phyloP scores from a whole-genome alignment of 75 land plant species.

The Pseudotsuga menziesii region DNA sequence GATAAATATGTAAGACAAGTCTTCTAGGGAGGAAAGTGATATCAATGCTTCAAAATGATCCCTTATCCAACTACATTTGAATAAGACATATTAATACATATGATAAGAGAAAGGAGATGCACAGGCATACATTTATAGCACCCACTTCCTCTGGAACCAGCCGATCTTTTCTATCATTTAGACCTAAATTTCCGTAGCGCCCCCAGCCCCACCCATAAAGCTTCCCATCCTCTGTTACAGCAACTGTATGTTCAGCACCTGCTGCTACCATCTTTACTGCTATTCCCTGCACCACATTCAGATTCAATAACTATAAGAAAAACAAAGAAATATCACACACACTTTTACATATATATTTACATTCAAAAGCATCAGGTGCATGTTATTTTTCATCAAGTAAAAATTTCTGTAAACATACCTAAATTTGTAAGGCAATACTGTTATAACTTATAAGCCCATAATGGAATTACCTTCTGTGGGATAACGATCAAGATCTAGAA shows the following conservation, averaged over 20 bases:
- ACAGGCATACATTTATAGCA: constrained; percentile 38
- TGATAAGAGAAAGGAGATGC: not conserved
- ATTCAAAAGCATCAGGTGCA: not conserved
- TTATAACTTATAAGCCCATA: not conserved
- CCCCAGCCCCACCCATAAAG: constrained; percentile 99
- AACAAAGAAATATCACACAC: not conserved
- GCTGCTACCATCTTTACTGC: constrained; percentile 93
- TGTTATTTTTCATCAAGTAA: not conserved
- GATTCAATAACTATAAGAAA: not conserved
- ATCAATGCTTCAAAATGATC: not conserved
- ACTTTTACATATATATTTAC: not conserved
- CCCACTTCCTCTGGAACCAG: constrained; percentile 73
- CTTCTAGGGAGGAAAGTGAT: too few species aligned
- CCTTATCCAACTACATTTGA: not conserved
- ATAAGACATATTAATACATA: not conserved
- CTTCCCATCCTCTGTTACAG: constrained; percentile 88
- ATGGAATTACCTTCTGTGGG: not conserved
- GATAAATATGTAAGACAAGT: too few species aligned
- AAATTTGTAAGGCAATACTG: not conserved
- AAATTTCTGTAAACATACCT: not conserved
- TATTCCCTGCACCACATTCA: constrained; percentile 51
- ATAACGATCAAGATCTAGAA: not conserved
- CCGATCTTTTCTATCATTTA: constrained; percentile 88
- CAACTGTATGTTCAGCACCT: constrained; percentile 97
- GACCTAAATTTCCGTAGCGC: constrained; percentile 91